Evolutionary conservation across 2,329 filamentous ascomycete species (phyloP).

Genomic region (Verticillium isaacii): DNA sequence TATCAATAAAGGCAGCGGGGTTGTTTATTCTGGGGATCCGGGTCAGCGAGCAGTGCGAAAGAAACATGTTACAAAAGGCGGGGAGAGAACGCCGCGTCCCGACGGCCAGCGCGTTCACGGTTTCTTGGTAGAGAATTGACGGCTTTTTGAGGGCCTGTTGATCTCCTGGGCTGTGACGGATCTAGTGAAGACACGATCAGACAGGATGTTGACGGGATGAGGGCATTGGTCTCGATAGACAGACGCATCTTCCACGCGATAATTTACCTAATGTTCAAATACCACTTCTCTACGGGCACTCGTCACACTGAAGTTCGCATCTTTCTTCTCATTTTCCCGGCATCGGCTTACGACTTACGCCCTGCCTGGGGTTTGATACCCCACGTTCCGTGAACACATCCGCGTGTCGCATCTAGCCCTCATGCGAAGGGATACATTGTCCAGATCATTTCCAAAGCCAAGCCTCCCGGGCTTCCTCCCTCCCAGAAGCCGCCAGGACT

Average conservation of each 20-base stretch:
- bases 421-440: too few relatives aligned
- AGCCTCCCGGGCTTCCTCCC: too few relatives aligned
- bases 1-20: background rate
- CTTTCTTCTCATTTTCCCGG: too few relatives aligned
- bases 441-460: too few relatives aligned
- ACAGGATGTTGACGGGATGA: background rate
- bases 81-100: background rate
- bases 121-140: background rate
- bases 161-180: background rate
- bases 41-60: background rate
- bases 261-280: constrained; percentile 2
- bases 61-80: background rate
- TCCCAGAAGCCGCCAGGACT: too few relatives aligned
- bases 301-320: background rate
- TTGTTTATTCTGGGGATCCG: background rate
- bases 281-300: background rate
- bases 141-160: background rate
- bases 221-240: background rate
- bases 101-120: background rate
- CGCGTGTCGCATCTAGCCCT: too few relatives aligned
- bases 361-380: too few relatives aligned
- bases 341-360: too few relatives aligned
- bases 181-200: background rate
- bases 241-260: constrained; percentile 1
- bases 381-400: too few relatives aligned